Evolutionary conservation across 2,329 filamentous ascomycete species (phyloP), one percentile per base, ranked within the genome.

Genomic region (Pseudonectria buxi): DNA sequence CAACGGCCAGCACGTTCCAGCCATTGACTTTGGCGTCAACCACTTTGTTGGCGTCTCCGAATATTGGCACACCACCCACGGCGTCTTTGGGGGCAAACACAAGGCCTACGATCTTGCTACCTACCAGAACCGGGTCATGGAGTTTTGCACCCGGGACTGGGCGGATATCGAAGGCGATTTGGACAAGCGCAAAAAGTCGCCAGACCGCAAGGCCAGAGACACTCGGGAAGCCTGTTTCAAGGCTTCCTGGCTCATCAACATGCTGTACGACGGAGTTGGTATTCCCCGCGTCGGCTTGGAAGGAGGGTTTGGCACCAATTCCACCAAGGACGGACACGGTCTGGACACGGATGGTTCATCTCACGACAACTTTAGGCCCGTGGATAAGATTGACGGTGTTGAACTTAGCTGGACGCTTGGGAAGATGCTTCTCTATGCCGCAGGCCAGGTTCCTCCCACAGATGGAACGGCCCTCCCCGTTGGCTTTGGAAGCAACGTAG

Each of bases 21-120:
- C 87, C 4, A 95, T 98, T 45, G 92, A 98, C 57, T 98, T 96
- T 54, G 83, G 92, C 43, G 81, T 96, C 25, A 98, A 98, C 52
- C 94, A 95, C 58, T 98, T 98, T 53, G 82, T 98, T 18, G 92
- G 92, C 10, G 90, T 98, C 4, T 96, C 90, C 1, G 92, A 98
- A 57, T 98, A 94, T 62, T 98, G 92, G 90, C 92, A 98, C 59
- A 94, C 90, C 0, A 98, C 92, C 0, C 92, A 98, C 51, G 88
- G 92, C 36, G 82, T 96, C 2, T 96, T 98, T 50, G 79, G 78
- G 4, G 79, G 86, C 45, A 73, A 76, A 42, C 82, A 85, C 47
- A 85, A 88, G 48, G 78, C 85, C 0, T 98, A 96, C 58, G 88
- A 96, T 53, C 86, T 95, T 48, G 76, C 81, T 42, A 88, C 84